Evolutionary conservation across 352 stramenopile genomes (phyloP), one percentile per base, ranked within the genome.

Genomic region (Globisporangium recalcitrans): DNA sequence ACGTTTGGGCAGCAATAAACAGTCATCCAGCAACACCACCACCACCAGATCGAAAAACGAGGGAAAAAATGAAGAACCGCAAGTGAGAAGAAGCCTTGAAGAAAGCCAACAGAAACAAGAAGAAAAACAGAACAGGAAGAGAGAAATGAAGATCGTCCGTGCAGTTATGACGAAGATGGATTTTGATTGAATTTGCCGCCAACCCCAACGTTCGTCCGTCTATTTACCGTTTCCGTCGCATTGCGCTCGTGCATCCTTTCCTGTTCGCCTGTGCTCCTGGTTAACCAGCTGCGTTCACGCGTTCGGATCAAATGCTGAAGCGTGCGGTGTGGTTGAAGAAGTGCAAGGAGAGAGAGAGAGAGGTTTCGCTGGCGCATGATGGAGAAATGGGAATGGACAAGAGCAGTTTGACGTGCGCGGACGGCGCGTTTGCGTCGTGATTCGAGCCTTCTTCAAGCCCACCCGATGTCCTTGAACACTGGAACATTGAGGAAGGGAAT

Each of bases 1-100:
- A 99, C 97, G 48, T 99, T 99, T 80, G 97, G 97, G 57, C 73
- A 89, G 68, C 74, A 90, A 68, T 85, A 87, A 57, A 44, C 60
- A 55, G 47, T 22, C 52, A 52, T 32, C 65, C 51, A 52, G 54
- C 54, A 64, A 27, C 44, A 40, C 31, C 55, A 64, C 16, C 56
- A 22, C 38, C 32, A 62, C 8, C n/a, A 57, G 38, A 14, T 38
- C n/a, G 31, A 57, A 7, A 44, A 60, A 16, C 27, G 13, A 59
- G n/a, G n/a, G 22, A 59, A 46, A 36, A 19, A 60, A 36, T 26
- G 27, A 56, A 56, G 51, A 40, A 36, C 52, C 36, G 27, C 27
- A 21, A 44, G 36, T 10, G 36, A 13, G 32, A 44, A 21, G 38
- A 46, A 44, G 4, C 34, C 14, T 46, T 21, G 7, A 22, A n/a